Percentiles rank a stretch among this genome's conserved stretches.
Evolutionary conservation across 495 filamentous ascomycete species (phyloP).

Genomic region (Penicillium nucicola): DNA sequence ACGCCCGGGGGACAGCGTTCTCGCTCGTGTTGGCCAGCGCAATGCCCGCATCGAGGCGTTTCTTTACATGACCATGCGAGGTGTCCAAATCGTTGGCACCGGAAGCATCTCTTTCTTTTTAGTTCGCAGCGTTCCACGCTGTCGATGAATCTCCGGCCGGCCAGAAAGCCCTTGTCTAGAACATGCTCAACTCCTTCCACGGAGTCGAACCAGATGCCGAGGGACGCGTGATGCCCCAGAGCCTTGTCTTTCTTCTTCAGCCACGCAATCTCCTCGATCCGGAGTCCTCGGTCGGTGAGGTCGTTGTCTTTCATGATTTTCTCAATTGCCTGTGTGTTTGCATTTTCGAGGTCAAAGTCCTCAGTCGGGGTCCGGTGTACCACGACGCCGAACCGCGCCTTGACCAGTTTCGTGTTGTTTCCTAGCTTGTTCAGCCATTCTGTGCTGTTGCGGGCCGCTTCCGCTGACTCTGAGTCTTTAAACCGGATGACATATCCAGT

Average conservation of each 20-base stretch:
- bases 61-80: conserved; percentile 32
- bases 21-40: conserved; percentile 16
- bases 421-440: conserved; percentile 11
- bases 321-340: conserved; percentile 3
- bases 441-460: conserved; percentile 4
- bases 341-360: conserved; percentile 15
- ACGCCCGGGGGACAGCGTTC: conserved; percentile 17
- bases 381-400: conserved; percentile 16
- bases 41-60: conserved; percentile 24
- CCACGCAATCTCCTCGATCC: conserved; percentile 22
- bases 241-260: conserved; percentile 19
- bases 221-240: conserved; percentile 14
- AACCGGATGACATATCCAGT: conserved; percentile 23
- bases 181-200: conserved; percentile 20
- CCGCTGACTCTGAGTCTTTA: conserved; percentile 15
- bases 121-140: neutral
- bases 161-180: conserved; percentile 17
- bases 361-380: conserved; percentile 23
- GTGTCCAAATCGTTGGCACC: conserved; percentile 27
- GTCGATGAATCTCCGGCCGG: neutral
- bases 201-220: conserved; percentile 25
- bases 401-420: conserved; percentile 21
- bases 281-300: conserved; percentile 9
- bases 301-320: conserved; percentile 27
- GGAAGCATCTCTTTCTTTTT: conserved; percentile 22